Conservation (phyloP, 164 flowering plant species). For the Vitis rotundifolia region DNA sequence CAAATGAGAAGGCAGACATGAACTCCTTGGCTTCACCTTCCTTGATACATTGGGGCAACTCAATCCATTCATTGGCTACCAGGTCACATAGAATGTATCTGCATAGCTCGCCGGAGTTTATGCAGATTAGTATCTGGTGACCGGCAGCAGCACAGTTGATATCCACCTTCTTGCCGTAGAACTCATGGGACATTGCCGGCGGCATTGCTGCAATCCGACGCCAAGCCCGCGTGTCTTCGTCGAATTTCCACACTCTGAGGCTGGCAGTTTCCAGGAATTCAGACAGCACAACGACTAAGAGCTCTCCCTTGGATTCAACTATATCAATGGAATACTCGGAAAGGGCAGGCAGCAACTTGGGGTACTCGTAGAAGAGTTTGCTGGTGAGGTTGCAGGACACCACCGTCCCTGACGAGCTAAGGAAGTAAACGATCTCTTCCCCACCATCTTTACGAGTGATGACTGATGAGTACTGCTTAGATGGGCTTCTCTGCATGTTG, state of each 20-base stretch:
- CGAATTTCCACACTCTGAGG: constrained; percentile 63
- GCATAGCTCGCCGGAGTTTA: constrained; percentile 39
- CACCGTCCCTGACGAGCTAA: constrained; percentile 59
- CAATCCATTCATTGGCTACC: constrained; percentile 50
- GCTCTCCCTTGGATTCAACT: constrained; percentile 55
- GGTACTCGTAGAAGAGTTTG: constrained; percentile 50
- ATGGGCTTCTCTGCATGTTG: constrained; percentile 64
- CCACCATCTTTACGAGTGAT: constrained; percentile 36
- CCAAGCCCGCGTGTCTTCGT: constrained; percentile 42
- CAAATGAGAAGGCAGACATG: constrained; percentile 66
- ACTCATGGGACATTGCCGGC: constrained; percentile 61
- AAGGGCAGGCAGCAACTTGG: constrained; percentile 55
- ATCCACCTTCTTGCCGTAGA: constrained; percentile 68
- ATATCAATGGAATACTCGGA: constrained; percentile 71
- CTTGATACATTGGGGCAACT: constrained; percentile 45
- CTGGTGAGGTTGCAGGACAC: constrained; percentile 46
- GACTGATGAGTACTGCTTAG: constrained; percentile 67
- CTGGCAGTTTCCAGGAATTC: constrained; percentile 68
- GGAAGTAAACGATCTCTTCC: constrained; percentile 49
- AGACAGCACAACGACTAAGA: constrained; percentile 52
- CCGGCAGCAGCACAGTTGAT: constrained; percentile 65
- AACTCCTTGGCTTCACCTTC: constrained; percentile 50
- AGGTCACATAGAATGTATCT: constrained; percentile 46
- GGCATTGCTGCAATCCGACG: constrained; percentile 66
- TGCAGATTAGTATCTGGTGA: constrained; percentile 49